phyloP scores from a whole-genome alignment of 768 basidiomycete genomes.

The Tephrocybe sp. region DNA sequence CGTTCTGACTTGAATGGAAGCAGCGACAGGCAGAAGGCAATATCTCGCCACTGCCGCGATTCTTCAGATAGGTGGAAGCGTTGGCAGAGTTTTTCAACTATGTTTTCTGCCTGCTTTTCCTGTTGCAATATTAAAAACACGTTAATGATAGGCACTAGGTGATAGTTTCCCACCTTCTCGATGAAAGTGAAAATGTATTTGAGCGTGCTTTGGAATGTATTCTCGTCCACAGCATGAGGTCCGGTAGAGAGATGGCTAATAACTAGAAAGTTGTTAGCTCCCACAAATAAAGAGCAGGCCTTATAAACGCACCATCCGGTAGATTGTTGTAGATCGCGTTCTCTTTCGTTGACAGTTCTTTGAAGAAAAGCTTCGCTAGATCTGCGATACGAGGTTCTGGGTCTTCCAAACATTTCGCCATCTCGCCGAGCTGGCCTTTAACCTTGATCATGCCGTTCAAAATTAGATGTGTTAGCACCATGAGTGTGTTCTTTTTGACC shows the following conservation, averaged over 20 bases:
- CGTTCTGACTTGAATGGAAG: constrained; percentile 97
- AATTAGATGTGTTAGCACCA: constrained; percentile 96
- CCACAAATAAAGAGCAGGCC: not conserved
- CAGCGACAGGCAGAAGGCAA: constrained; percentile 91
- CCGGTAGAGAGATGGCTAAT: constrained; percentile 94
- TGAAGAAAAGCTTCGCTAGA: constrained; percentile 97
- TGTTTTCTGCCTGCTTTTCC: constrained; percentile 98
- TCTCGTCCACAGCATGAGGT: constrained; percentile 88
- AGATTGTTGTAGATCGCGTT: constrained; percentile 99
- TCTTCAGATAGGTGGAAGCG: constrained; percentile 88
- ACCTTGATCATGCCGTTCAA: constrained; percentile 99
- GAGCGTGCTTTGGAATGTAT: constrained; percentile 89
- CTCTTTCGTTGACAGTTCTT: constrained; percentile 92
- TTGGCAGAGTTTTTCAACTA: constrained; percentile 97
- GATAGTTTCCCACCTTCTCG: constrained; percentile 68
- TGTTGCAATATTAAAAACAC: constrained; percentile 25
- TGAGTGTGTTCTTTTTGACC: constrained; percentile 99
- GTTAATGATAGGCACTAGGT: not conserved
- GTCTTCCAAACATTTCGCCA: constrained; percentile 99
- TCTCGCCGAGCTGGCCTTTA: constrained; percentile 98
- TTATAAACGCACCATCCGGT: constrained; percentile 70
- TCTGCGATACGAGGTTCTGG: constrained; percentile 83
- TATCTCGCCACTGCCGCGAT: constrained; percentile 94
- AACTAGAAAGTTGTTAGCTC: constrained; percentile 41
- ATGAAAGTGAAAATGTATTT: constrained; percentile 95